Evolutionary conservation across 1,284 basidiomycete genomes (phyloP).

Genomic region (Pseudozyma pruni): DNA sequence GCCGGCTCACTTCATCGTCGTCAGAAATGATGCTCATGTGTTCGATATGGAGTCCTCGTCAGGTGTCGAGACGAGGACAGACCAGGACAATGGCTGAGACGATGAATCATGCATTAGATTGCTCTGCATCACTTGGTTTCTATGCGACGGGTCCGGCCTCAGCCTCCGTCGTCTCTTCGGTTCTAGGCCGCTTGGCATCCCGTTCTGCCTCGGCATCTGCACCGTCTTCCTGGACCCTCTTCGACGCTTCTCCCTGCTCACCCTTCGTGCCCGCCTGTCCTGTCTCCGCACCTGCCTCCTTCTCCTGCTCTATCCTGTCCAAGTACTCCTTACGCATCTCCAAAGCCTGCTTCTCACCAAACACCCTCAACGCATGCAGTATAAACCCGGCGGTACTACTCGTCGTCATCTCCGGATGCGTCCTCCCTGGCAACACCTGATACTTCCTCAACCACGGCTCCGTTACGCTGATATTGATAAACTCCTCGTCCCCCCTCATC

Average conservation of each 20-base stretch:
- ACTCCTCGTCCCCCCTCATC: constrained; percentile 76
- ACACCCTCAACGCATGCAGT: constrained; percentile 82
- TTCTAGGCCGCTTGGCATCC: constrained; percentile 21
- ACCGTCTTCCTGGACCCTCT: constrained; percentile 14
- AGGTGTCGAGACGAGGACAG: too few species aligned
- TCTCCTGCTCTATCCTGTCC: background rate
- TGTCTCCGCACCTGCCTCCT: background rate
- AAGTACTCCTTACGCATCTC: constrained; percentile 31
- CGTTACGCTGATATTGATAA: constrained; percentile 81
- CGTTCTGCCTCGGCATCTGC: constrained; percentile 11
- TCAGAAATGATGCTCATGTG: too few species aligned
- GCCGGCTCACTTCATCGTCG: too few species aligned
- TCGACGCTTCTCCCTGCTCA: background rate
- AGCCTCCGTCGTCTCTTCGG: constrained; percentile 6
- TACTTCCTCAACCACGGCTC: constrained; percentile 91
- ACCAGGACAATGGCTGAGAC: too few species aligned
- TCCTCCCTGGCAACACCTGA: constrained; percentile 92
- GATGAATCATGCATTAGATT: too few species aligned
- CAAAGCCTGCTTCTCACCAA: constrained; percentile 44
- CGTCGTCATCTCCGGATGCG: constrained; percentile 93
- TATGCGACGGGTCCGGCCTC: constrained; percentile 1
- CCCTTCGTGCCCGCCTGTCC: background rate
- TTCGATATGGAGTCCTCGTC: too few species aligned
- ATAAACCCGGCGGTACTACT: constrained; percentile 90
- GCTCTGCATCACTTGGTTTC: background rate